Percentiles rank a stretch among this genome's conserved stretches.
Conservation (phyloP, 441 rosid genomes). For the Geranium incanum region DNA sequence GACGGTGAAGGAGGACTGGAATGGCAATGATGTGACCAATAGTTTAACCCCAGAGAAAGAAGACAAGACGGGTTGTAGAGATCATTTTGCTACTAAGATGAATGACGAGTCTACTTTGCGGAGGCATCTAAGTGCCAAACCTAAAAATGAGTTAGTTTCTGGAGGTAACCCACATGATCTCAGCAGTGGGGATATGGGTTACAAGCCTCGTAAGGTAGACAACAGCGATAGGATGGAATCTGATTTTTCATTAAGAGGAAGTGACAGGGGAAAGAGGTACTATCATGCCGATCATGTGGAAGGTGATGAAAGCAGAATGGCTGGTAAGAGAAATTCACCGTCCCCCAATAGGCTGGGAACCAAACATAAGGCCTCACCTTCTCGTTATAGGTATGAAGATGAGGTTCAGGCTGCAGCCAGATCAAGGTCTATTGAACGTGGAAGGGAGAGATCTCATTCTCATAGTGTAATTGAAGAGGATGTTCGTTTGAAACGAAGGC, state of each 20-base stretch:
- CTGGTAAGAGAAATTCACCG: constrained; percentile 20
- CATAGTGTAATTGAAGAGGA: constrained; percentile 42
- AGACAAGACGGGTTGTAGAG: background rate
- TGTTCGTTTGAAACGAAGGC: constrained; percentile 26
- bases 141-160: constrained; percentile 23
- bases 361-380: constrained; percentile 32
- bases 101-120: constrained; percentile 16
- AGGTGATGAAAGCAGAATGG: constrained; percentile 25
- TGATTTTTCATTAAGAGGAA: constrained; percentile 29
- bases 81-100: constrained; percentile 10
- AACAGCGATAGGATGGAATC: constrained; percentile 16
- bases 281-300: constrained; percentile 25
- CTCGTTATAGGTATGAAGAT: constrained; percentile 33
- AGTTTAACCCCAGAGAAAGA: background rate
- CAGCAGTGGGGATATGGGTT: constrained; percentile 29
- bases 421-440: constrained; percentile 40
- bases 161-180: constrained; percentile 20
- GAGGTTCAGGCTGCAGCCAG: constrained; percentile 33
- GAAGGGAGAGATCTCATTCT: constrained; percentile 51
- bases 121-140: constrained; percentile 19
- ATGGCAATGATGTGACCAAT: constrained; percentile 11
- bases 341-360: constrained; percentile 23
- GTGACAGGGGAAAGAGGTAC: constrained; percentile 30
- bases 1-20: constrained; percentile 14
- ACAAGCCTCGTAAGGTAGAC: constrained; percentile 25